Base-by-base conservation (phyloP, 495 filamentous ascomycete genomes). In the Aspergillus biplanus region DNA sequence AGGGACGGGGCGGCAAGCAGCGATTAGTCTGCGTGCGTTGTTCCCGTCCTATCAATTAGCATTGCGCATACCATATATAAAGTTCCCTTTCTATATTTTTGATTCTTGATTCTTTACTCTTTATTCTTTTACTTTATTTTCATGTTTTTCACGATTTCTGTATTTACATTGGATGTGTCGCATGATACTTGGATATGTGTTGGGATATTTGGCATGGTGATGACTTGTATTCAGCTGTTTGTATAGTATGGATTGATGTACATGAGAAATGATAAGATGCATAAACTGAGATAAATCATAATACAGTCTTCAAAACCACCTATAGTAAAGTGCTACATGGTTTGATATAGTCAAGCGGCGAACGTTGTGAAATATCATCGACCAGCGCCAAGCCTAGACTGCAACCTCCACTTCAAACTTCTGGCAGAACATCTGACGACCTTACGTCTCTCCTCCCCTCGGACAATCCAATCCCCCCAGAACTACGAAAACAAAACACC, bases 11-110 rank as follows among this genome's bases (percentile, higher is more conserved):
- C 58, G 80, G 81, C 55, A 78, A 78, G 63, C 79, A 80, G 71
- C 77, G 71, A 35, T 67, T 88, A 68, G 81, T 84, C 33, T 88
- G 85, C 69, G 78, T 75, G 46, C 75, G 69, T 13, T 88, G 85
- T 73, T 71, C 71, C 56, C 73, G 64, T 27, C 65, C 75, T 6
- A 65, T 71, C 46, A 63, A 39, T 31, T 67, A 52, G 48, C 11
- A 11, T 21, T 27, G 47, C 16, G 39, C 7, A 44, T 27, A 27
- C 21, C 21, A 44, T 4, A 44, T 13, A 15, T 15, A 44, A 15
- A 11, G 39, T 15, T 44, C 4, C n/a, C 39, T 52, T 52, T 52
- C 7, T 16, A 27, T 48, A 16, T 54, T 33, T 37, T 49, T 48
- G 8, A 18, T 9, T 46, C 48, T 31, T 44, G 16, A 50, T 27